phyloP scores from a whole-genome alignment of 139 green algal species.

The Eudorina sp. region DNA sequence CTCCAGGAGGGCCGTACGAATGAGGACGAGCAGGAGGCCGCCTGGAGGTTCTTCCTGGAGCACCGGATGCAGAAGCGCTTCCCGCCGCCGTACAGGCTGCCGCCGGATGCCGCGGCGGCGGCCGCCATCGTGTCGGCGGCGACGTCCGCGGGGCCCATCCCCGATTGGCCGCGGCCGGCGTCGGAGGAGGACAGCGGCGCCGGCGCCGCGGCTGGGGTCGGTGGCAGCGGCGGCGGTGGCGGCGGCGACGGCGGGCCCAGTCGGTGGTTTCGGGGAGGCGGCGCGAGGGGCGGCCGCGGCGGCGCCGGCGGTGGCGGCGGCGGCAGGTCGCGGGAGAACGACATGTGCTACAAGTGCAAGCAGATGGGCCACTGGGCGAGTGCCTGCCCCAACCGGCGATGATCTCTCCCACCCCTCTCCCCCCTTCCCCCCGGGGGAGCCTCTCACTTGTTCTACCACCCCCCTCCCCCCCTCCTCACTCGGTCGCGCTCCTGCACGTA shows the following conservation, averaged over 20 bases:
- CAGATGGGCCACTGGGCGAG: conserved; percentile 45
- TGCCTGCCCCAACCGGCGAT: conserved; percentile 28
- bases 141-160: background rate
- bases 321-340: background rate
- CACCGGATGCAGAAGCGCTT: conserved; percentile 5
- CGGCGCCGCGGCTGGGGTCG: background rate
- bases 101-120: background rate
- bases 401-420: too few relatives aligned
- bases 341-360: conserved; percentile 51
- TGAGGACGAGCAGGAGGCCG: conserved; percentile 5
- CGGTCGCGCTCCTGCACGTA: too few relatives aligned
- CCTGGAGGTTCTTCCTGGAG: conserved; percentile 29
- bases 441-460: too few relatives aligned
- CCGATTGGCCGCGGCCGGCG: conserved; percentile 1
- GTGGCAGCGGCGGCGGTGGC: conserved; percentile 13
- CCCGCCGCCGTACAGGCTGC: background rate
- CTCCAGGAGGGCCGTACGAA: background rate
- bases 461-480: too few relatives aligned
- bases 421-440: too few relatives aligned
- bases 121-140: background rate
- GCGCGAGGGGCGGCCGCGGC: background rate
- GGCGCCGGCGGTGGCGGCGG: background rate
- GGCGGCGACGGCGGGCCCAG: background rate
- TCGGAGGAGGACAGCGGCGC: background rate
- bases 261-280: background rate